Percentiles rank a stretch among this genome's conserved stretches.
Conservation (phyloP, 257 asterid species). For the Solanum rostratum region DNA sequence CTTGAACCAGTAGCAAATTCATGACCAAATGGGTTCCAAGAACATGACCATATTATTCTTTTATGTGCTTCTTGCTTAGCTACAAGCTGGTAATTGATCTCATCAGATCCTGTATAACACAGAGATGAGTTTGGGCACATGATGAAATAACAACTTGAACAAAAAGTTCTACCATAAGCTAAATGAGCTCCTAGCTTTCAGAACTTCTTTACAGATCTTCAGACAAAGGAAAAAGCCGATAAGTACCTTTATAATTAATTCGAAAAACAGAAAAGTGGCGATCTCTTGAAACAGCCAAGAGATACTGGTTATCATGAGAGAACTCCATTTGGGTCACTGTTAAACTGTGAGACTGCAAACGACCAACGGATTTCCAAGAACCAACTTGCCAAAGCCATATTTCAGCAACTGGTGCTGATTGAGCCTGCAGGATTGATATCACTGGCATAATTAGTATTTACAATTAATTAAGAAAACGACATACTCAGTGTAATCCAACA, state of each 20-base stretch:
- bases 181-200: background rate
- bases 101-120: slow-evolving; percentile 36
- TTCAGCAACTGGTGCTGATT: slow-evolving; percentile 80
- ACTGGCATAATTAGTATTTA: background rate
- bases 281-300: slow-evolving; percentile 87
- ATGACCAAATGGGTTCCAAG: slow-evolving; percentile 79
- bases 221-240: background rate
- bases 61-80: slow-evolving; percentile 78
- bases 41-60: slow-evolving; percentile 92
- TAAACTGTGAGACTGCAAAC: slow-evolving; percentile 76
- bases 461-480: background rate
- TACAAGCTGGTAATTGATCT: slow-evolving; percentile 41
- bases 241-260: slow-evolving; percentile 49
- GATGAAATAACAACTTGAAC: background rate
- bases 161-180: background rate
- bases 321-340: slow-evolving; percentile 93
- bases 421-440: slow-evolving; percentile 51
- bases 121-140: background rate
- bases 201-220: background rate
- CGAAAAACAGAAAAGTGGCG: slow-evolving; percentile 78
- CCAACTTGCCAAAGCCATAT: slow-evolving; percentile 97
- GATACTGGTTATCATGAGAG: slow-evolving; percentile 62
- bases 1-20: slow-evolving; percentile 93
- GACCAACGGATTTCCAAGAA: slow-evolving; percentile 81
- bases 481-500: background rate